These are phyloP conservation scores for Cystobasidium slooffiae DNA, from an alignment of 1,284 basidiomycete genomes.

Conservation along the genomic window DNA sequence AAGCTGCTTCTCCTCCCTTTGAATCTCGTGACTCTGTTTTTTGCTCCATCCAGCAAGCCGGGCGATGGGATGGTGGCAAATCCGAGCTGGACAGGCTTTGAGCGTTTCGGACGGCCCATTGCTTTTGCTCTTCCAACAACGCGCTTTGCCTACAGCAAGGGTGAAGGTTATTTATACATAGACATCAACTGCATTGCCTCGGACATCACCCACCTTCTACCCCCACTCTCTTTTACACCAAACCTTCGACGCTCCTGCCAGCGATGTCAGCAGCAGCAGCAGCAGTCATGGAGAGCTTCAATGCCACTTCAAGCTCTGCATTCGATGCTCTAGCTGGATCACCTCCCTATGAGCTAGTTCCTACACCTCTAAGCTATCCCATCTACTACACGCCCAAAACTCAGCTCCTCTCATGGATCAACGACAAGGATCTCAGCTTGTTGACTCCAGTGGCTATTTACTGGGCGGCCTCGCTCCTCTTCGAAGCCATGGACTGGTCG, in stretches of 20 bases:
- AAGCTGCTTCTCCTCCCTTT: neutral
- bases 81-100: neutral
- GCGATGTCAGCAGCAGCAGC: neutral
- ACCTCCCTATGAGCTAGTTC: conserved; percentile 32
- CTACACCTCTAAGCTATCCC: conserved; percentile 40
- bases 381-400: conserved; percentile 57
- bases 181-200: too few relatives aligned
- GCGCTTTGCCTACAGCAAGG: too few relatives aligned
- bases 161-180: too few relatives aligned
- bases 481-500: conserved; percentile 73
- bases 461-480: conserved; percentile 81
- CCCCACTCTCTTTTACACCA: neutral
- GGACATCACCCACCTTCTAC: too few relatives aligned
- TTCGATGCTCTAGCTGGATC: conserved; percentile 14
- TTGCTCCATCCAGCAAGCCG: neutral
- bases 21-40: conserved; percentile 3
- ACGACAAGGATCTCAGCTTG: conserved; percentile 76
- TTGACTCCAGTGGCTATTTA: conserved; percentile 80
- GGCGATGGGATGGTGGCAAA: conserved; percentile 7
- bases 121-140: neutral
- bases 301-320: neutral
- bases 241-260: neutral
- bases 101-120: neutral
- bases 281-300: neutral
- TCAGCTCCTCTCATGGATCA: conserved; percentile 66